Percentiles rank a stretch among this genome's conserved stretches.
Evolutionary conservation across 2,329 filamentous ascomycete species (phyloP).

Genomic region (Beauveria varroae): DNA sequence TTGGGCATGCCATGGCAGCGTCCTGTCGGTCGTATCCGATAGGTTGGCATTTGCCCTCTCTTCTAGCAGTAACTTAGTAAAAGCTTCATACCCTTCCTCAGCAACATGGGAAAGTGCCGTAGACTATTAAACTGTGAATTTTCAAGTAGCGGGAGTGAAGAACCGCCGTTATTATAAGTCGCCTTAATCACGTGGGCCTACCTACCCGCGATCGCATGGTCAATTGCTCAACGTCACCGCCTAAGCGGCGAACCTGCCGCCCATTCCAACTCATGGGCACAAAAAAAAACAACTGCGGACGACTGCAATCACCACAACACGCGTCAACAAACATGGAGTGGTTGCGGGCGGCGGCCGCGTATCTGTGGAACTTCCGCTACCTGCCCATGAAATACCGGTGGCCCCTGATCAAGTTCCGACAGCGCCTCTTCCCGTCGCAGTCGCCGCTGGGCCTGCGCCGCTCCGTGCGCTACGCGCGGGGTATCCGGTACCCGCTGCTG

Average conservation of each 20-base stretch:
- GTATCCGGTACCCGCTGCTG: background rate
- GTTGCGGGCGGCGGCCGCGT: background rate
- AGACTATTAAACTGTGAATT: too few relatives aligned
- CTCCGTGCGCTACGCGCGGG: slow-evolving; percentile 1
- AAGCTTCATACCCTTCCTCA: background rate
- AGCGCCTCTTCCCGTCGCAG: slow-evolving; percentile 12
- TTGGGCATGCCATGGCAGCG: too few relatives aligned
- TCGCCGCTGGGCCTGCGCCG: slow-evolving; percentile 13
- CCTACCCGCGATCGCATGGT: too few relatives aligned
- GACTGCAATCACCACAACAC: background rate
- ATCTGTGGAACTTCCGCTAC: slow-evolving; percentile 17
- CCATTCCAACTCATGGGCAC: too few relatives aligned
- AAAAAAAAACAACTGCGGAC: too few relatives aligned
- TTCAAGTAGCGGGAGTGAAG: too few relatives aligned
- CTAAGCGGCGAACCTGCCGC: too few relatives aligned
- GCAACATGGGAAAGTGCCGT: background rate
- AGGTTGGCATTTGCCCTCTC: background rate
- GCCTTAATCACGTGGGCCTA: too few relatives aligned
- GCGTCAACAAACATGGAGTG: background rate
- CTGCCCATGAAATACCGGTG: slow-evolving; percentile 14
- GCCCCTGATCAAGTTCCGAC: slow-evolving; percentile 15
- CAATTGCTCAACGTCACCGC: too few relatives aligned
- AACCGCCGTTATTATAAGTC: too few relatives aligned
- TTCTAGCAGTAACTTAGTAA: background rate
- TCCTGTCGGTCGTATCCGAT: background rate